phyloP scores from a whole-genome alignment of 129 eudicot genomes.

The carrot (Daucus carota) region DNA sequence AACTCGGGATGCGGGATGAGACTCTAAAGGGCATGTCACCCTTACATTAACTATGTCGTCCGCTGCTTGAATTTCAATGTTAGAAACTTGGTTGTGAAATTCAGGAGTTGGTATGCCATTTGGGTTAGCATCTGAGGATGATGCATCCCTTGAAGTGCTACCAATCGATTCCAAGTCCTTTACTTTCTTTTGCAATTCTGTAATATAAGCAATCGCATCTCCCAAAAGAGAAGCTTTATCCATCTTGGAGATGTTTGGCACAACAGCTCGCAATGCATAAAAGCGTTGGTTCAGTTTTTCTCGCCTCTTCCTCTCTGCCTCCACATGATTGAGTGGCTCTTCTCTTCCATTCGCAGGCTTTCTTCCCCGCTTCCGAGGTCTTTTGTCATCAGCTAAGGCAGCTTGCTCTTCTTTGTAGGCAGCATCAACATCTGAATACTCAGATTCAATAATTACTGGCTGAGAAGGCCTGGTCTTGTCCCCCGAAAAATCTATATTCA shows the following conservation, averaged over 20 bases:
- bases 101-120: no score
- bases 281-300: slow-evolving; percentile 89
- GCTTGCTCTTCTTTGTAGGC: slow-evolving; percentile 31
- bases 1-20: slow-evolving; percentile 58
- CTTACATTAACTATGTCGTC: slow-evolving; percentile 47
- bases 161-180: slow-evolving; percentile 55
- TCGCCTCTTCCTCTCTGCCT: slow-evolving; percentile 77
- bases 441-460: slow-evolving; percentile 49
- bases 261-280: slow-evolving; percentile 79
- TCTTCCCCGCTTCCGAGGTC: slow-evolving; percentile 78
- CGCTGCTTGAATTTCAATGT: slow-evolving; percentile 42
- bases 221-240: slow-evolving; percentile 92
- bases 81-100: slow-evolving; percentile 10
- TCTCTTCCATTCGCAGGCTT: slow-evolving; percentile 92
- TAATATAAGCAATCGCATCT: slow-evolving; percentile 84
- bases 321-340: slow-evolving; percentile 85
- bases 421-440: slow-evolving; percentile 59
- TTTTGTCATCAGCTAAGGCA: slow-evolving; percentile 36
- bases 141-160: slow-evolving; percentile 11
- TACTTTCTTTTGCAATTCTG: slow-evolving; percentile 77
- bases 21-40: slow-evolving; percentile 50
- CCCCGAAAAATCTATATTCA: slow-evolving; percentile 72
- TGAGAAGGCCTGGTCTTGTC: slow-evolving; percentile 38
- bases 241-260: slow-evolving; percentile 90
- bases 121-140: not conserved